Conservation (phyloP, 805 yeast genomes). For the Candida manassasensis region DNA sequence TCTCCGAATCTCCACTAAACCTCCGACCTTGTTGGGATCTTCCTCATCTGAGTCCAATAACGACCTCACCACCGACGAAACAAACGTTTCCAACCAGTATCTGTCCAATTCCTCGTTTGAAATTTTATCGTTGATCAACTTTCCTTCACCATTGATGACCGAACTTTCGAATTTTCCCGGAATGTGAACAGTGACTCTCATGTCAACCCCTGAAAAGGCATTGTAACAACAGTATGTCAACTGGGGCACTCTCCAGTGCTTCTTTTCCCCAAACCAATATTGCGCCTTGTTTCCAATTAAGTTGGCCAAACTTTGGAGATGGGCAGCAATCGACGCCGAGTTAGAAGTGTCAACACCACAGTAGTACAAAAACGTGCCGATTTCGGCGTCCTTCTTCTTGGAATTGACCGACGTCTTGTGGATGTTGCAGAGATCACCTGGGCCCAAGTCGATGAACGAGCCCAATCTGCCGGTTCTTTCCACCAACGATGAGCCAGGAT, state of each 20-base stretch:
- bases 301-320: constrained; percentile 62
- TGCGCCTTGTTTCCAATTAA: constrained; percentile 57
- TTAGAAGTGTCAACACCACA: constrained; percentile 74
- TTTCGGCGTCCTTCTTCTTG: constrained; percentile 37
- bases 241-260: constrained; percentile 65
- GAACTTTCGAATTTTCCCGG: constrained; percentile 68
- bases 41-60: constrained; percentile 68
- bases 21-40: constrained; percentile 46
- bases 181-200: constrained; percentile 65
- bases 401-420: constrained; percentile 38
- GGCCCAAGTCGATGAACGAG: constrained; percentile 63
- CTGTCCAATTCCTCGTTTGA: constrained; percentile 56
- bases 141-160: constrained; percentile 49
- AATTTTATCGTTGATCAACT: constrained; percentile 46
- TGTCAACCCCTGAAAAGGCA: constrained; percentile 57
- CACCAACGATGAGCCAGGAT: constrained; percentile 53
- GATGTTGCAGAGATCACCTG: constrained; percentile 59
- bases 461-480: constrained; percentile 61
- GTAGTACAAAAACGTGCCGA: constrained; percentile 71
- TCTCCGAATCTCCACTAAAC: constrained; percentile 79
- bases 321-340: constrained; percentile 75
- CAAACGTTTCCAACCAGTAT: constrained; percentile 49
- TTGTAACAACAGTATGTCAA: constrained; percentile 67
- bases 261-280: constrained; percentile 75
- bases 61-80: constrained; percentile 71